These are phyloP conservation scores for Hymenoscyphus repandus DNA, from an alignment of 2,329 filamentous ascomycete species.

Conservation along the genomic window DNA sequence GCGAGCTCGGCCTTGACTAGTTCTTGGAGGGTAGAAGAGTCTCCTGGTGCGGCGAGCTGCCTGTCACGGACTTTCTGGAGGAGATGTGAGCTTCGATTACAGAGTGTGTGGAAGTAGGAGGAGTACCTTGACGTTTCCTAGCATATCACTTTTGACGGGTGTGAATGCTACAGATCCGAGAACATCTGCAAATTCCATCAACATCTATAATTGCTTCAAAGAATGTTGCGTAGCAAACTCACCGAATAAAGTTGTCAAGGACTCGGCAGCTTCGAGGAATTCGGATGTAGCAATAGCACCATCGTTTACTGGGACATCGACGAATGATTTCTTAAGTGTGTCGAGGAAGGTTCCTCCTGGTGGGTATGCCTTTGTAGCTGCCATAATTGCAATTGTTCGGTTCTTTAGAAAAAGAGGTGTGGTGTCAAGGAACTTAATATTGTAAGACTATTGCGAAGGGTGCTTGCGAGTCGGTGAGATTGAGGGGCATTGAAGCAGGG, in stretches of 20 bases:
- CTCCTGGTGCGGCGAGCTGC: slow-evolving; percentile 68
- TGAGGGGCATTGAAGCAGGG: background rate
- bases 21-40: slow-evolving; percentile 80
- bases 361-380: slow-evolving; percentile 25
- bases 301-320: slow-evolving; percentile 70
- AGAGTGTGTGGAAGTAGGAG: slow-evolving; percentile 1
- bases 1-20: slow-evolving; percentile 85
- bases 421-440: background rate
- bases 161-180: slow-evolving; percentile 72
- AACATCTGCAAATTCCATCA: slow-evolving; percentile 41
- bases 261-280: slow-evolving; percentile 89
- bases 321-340: slow-evolving; percentile 77
- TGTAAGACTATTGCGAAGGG: background rate
- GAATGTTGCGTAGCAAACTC: slow-evolving; percentile 19
- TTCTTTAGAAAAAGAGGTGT: background rate
- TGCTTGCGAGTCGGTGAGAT: background rate
- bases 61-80: slow-evolving; percentile 81
- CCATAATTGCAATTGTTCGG: slow-evolving; percentile 15
- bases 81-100: background rate
- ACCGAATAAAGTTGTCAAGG: slow-evolving; percentile 84
- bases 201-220: too few species aligned
- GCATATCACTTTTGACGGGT: slow-evolving; percentile 86
- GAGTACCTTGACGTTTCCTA: slow-evolving; percentile 81
- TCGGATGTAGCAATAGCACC: slow-evolving; percentile 74
- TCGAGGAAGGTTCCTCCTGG: slow-evolving; percentile 68